Evolutionary conservation across 208 protist species (phyloP), one percentile per base, ranked within the genome.

Genomic region (Acanthamoeba triangularis): DNA sequence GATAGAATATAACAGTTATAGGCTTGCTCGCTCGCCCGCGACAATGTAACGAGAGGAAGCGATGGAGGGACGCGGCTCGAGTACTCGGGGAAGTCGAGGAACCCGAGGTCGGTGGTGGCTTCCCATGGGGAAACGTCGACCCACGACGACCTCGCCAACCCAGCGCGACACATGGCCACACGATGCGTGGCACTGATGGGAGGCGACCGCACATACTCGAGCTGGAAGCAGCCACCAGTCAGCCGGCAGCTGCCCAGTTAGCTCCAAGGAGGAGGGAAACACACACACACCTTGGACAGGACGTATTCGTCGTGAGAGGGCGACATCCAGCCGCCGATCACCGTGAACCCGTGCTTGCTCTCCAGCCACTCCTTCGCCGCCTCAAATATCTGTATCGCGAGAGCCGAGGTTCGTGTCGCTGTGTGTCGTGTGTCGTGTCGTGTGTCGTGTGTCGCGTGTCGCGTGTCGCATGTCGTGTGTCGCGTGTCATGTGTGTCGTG

Each of bases 331-430:
- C 80, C 80, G 80, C 10, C 80, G 16, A 88, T 47, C n/a, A 88
- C 80, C 3, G 80, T 65, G 23, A 61, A 88, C 13, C 28, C 23
- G 35, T 88, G 35, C 80, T 63, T 88, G 16, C 25, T n/a, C 80
- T 88, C 80, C 16, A 88, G 80, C 80, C 80, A 88, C 52, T n/a
- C 11, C 80, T 88, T 88, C 7, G 80, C 80, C 23, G 18, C 49
- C 52, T 88, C 80, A n/a, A 88, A 88, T 5, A 88, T 63, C 80
- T 88, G 20, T 18, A n/a, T n/a, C n/a, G n/a, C n/a, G n/a, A n/a
- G 23, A n/a, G 1, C 18, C 6, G 4, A 10, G 59, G 2, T 2
- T 5, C 3, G 37, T 11, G 4, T n/a, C 13, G 37, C 3, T 4
- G 11, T 28, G 4, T 44, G 4, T 3, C 4, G 5, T 10, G 5